phyloP scores from a whole-genome alignment of 768 basidiomycete genomes.

The button mushroom (Agaricus bisporus) region DNA sequence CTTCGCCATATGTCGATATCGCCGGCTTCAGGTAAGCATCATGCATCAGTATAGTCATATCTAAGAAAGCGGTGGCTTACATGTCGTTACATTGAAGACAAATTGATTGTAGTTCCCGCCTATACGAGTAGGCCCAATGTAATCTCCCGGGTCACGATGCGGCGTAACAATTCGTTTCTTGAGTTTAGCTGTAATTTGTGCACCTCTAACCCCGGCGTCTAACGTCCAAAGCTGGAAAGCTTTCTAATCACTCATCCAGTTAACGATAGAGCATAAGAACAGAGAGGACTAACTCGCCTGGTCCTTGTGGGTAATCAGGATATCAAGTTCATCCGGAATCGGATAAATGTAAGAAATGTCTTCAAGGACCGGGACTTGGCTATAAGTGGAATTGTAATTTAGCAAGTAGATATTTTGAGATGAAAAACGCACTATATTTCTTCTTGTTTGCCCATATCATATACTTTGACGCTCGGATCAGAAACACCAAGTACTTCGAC shows the following conservation, averaged over 20 bases:
- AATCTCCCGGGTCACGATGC: not conserved
- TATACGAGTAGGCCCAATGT: slow-evolving; percentile 3
- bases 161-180: slow-evolving; percentile 3
- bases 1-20: slow-evolving; percentile 5
- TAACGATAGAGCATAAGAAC: not conserved
- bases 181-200: slow-evolving; percentile 3
- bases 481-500: not conserved
- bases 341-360: not conserved
- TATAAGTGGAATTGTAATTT: not conserved
- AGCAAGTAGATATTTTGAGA: not conserved
- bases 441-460: slow-evolving; percentile 6
- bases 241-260: not conserved
- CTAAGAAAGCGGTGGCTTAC: not conserved
- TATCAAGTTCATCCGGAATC: slow-evolving; percentile 5
- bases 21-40: not conserved
- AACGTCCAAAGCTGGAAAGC: slow-evolving; percentile 9
- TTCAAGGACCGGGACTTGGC: slow-evolving; percentile 7
- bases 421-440: not conserved
- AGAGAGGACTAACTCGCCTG: not conserved
- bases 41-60: not conserved
- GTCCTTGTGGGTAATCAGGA: slow-evolving; percentile 5
- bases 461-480: not conserved
- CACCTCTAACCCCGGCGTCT: slow-evolving; percentile 3
- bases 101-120: slow-evolving; percentile 5
- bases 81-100: slow-evolving; percentile 1